Base-by-base conservation (phyloP, 2,329 filamentous ascomycete species). In the Neoascochyta sp. region DNA sequence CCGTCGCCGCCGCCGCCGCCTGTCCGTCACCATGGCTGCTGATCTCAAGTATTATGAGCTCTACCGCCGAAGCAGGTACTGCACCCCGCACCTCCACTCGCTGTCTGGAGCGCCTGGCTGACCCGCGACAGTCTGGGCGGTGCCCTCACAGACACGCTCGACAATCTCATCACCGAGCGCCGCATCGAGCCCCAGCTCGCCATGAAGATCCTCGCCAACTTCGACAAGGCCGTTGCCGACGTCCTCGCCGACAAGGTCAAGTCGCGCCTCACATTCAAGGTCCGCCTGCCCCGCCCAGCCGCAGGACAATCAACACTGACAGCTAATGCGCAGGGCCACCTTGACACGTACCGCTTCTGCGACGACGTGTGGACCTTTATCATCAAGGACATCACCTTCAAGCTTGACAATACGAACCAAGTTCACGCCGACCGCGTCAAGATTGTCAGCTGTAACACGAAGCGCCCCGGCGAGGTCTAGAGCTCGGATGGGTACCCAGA, bases 291-390 rank as follows among this genome's bases (percentile, higher is more conserved):
- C 20, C 14, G 8, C 16, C 11, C 32, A 16, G 16, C 7, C 22
- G 16, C 11, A 30, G 29, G n/a, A n/a, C n/a, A n/a, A n/a, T n/a
- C n/a, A n/a, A n/a, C n/a, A n/a, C n/a, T n/a, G n/a, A n/a, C n/a
- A n/a, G n/a, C n/a, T n/a, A n/a, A n/a, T n/a, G 32, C 28, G 22
- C 52, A 95, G 90, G 92, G 92, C 26, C 92, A 93, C 60, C 81
- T 98, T 43, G 89, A 96, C 63, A 96, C 92, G 10, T 98, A 98
- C 71, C 84, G 92, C 50, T 98, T 98, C 75, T 98, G 92, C 71
- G 92, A 98, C 67, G 92, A 98, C 69, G 92, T 98, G 36, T 98
- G 92, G 92, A 98, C 92, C 2, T 98, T 98, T 65, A 77, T 98
- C 36, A 94, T 98, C 67, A 95, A 95, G 68, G 92, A 96, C 48